Conservation (phyloP, 169 alveolate species). For the Ophryocystis elektroscirrha region DNA sequence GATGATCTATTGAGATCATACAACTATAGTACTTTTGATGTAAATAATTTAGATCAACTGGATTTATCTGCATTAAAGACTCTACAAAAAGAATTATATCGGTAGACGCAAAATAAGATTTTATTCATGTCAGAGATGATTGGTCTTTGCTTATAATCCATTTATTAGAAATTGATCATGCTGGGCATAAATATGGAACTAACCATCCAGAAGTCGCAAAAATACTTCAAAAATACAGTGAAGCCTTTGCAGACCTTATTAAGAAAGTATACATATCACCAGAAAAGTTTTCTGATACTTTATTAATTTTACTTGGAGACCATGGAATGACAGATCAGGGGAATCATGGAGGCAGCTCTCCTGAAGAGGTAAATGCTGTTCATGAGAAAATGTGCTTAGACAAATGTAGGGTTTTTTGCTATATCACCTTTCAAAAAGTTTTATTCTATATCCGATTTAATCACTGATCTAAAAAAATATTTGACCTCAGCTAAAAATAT, state of each 20-base stretch:
- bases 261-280: neutral
- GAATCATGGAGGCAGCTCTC: slow-evolving; percentile 42
- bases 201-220: slow-evolving; percentile 12
- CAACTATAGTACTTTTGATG: slow-evolving; percentile 36
- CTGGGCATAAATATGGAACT: slow-evolving; percentile 35
- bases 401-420: no score
- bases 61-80: slow-evolving; percentile 26
- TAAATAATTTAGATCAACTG: slow-evolving; percentile 35
- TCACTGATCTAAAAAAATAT: no score
- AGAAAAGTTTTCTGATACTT: slow-evolving; percentile 9
- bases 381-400: no score
- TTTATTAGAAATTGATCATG: slow-evolving; percentile 49
- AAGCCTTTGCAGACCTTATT: slow-evolving; percentile 20
- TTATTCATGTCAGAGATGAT: no score
- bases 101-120: neutral
- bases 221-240: slow-evolving; percentile 12
- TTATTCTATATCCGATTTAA: no score
- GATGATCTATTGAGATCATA: slow-evolving; percentile 17
- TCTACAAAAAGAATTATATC: slow-evolving; percentile 13
- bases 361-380: slow-evolving; percentile 32
- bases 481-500: no score
- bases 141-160: slow-evolving; percentile 34
- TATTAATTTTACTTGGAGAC: slow-evolving; percentile 39
- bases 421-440: no score
- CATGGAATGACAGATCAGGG: slow-evolving; percentile 57